These are phyloP conservation scores for Aspergillus sparsus DNA, from an alignment of 495 filamentous ascomycete genomes.

Conservation along the genomic window DNA sequence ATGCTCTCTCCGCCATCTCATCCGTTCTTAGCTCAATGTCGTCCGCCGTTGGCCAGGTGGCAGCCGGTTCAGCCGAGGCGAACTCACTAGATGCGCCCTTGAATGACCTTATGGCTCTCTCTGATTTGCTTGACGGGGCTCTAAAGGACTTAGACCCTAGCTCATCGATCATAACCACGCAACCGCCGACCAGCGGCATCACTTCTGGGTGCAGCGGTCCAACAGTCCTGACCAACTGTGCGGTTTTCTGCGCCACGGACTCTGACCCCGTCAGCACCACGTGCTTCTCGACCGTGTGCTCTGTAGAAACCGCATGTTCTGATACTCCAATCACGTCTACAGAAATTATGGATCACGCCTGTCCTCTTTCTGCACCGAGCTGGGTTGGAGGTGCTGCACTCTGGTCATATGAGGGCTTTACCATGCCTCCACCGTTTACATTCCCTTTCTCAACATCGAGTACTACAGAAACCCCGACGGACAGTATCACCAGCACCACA, in stretches of 20 bases:
- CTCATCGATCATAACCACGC: neutral
- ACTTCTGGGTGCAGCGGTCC: neutral
- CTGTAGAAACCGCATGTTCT: neutral
- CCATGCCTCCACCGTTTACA: neutral
- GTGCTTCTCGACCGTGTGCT: neutral
- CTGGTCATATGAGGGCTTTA: neutral
- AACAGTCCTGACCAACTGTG: neutral
- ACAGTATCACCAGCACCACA: neutral
- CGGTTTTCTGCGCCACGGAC: neutral
- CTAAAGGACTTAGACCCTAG: neutral
- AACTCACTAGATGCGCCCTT: neutral
- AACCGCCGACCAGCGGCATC: slow-evolving; percentile 1
- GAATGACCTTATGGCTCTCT: neutral
- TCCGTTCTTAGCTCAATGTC: neutral
- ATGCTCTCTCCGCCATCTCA: neutral
- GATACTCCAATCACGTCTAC: neutral
- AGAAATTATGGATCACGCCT: neutral
- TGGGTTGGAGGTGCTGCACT: neutral
- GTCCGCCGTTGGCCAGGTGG: neutral
- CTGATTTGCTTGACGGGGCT: neutral
- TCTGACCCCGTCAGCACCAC: neutral
- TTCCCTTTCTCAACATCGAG: neutral
- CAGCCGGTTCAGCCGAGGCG: neutral
- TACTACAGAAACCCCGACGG: neutral
- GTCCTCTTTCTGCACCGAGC: neutral